Base-by-base conservation (phyloP, 2,329 filamentous ascomycete species). In the Calonectria leucothoes region DNA sequence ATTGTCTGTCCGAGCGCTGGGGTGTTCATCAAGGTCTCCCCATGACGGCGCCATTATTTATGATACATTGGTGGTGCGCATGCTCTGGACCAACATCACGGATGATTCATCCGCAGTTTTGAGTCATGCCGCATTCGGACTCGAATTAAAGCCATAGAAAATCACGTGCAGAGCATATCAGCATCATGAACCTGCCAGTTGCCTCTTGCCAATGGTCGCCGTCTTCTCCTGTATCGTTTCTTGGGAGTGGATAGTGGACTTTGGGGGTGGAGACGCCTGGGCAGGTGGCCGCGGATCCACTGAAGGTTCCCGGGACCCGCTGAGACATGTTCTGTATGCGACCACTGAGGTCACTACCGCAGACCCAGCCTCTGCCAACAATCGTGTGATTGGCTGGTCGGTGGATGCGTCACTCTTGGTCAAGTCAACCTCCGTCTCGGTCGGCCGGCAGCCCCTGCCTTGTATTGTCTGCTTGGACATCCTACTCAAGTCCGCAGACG, bases 371-470 rank as follows among this genome's bases (percentile, higher is more conserved):
- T 77, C 70, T 72, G 39, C 63, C 68, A 39, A 61, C 52, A 10
- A 61, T 70, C 51, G 48, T 57, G 27, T 80, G 79, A 80, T 80
- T 80, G 79, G 79, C 33, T 55, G 45, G 49, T 66, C 76, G 65
- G 72, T 76, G 74, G 79, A 80, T 80, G 79, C 74, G 79, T 80
- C 79, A 80, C 75, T 77, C 77, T 71, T 79, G 76, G 31, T 42
- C 39, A 61, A 37, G 55, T 61, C 55, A 61, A 39, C 57, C 67
- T 68, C 69, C 66, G 48, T 70, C 64, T 75, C 69, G 69, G 71
- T 71, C 74, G 68, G 64, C 64, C 25, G 37, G 59, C 55, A 57
- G 35, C 69, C 69, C 66, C 39, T 66, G 23, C 52, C 39, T 64
- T 66, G 45, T 29, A 66, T 35, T 20, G 37, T 31, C 42, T 29